Base-by-base conservation (phyloP, 2,329 filamentous ascomycete genomes). In the Fusarium sp. region DNA sequence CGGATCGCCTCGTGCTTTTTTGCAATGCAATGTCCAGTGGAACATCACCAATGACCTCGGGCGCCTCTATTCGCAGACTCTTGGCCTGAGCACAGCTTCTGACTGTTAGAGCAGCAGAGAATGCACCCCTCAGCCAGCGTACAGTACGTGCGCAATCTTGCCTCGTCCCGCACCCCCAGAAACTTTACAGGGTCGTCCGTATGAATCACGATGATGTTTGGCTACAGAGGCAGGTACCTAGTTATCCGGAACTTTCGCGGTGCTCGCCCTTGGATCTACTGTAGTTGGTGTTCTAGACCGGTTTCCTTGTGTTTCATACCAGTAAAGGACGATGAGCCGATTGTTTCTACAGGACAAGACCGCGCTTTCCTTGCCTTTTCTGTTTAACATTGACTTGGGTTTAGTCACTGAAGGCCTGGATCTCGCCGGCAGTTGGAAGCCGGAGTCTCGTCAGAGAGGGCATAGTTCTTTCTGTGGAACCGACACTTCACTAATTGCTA, bases 151-250 rank as follows among this genome's bases (percentile, higher is more conserved):
- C 69, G 56, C 51, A 48, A 53, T 56, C 38, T 64, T 54, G 47
- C 32, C 55, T 64, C 44, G 55, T 60, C 55, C 52, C 25, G 30
- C 43, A 51, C 55, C 54, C 51, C 52, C 52, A 65, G 59, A 53
- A 51, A 54, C 49, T 57, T 47, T 44, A 32, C 44, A 43, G 18
- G 34, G 34, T 38, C 34, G 18, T 38, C 34, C 44, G 59, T 30
- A 55, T 56, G 59, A 32, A 38, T 56, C 69, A 58, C 53, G n/a
- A 60, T 57, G 65, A 62, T 60, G 47, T 59, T 67, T 40, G 51
- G 41, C 41, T 47, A n/a, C 29, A n/a, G 34, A 38, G 18, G 34
- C n/a, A 38, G 18, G 9, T 18, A n/a, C 32, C 18, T 34, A 18
- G 34, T n/a, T 43, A 30, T 58, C 41, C 51, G 43, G 66, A n/a